These are phyloP conservation scores for Pythium pyrilobum DNA, from an alignment of 352 stramenopile genomes.

Conservation along the genomic window DNA sequence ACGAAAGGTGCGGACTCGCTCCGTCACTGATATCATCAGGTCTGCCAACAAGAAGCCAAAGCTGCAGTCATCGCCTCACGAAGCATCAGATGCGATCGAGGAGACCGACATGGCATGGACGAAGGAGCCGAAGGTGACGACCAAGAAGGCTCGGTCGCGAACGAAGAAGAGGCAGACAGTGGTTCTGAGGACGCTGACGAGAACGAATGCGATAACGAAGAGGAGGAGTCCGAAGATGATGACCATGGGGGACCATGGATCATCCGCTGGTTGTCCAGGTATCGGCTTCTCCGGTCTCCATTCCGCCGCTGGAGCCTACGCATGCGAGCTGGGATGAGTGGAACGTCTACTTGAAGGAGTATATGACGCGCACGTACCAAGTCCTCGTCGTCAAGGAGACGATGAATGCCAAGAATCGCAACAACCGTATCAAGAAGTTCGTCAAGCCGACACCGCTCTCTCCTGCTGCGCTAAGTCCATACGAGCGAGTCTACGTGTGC, in stretches of 20 bases:
- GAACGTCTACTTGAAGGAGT: not conserved
- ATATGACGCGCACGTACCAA: not conserved
- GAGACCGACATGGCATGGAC: not conserved
- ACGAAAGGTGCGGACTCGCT: not conserved
- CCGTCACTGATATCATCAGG: not conserved
- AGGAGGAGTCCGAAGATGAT: not conserved
- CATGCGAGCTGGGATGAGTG: not conserved
- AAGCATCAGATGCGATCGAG: not conserved
- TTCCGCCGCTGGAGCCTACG: not conserved
- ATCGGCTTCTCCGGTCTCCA: not conserved
- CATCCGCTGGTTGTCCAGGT: not conserved
- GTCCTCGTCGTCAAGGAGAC: not conserved
- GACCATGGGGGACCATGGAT: not conserved
- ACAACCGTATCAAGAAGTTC: not conserved
- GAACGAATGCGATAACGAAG: not conserved
- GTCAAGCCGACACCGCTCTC: not conserved
- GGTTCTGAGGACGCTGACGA: not conserved
- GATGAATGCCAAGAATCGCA: not conserved
- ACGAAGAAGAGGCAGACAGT: not conserved
- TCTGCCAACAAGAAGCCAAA: not conserved
- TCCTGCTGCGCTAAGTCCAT: not conserved
- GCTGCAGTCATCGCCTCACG: not conserved
- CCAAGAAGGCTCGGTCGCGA: not conserved
- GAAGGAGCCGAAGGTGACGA: not conserved
- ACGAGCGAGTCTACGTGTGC: not conserved